Evolutionary conservation across 805 yeast species (phyloP).

Genomic region (Cyberlindnera americana): DNA sequence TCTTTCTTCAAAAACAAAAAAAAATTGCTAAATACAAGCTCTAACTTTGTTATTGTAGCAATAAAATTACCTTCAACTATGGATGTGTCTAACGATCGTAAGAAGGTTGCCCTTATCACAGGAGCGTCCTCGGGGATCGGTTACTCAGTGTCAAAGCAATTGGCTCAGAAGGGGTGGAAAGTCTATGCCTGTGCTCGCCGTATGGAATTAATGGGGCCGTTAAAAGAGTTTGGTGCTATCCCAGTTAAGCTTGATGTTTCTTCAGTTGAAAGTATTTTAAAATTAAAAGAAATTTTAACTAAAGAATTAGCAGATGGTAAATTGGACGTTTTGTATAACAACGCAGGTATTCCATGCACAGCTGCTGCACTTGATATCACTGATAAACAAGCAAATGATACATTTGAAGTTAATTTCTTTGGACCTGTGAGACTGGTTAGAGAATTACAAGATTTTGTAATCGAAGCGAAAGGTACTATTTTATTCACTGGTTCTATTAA

Average conservation of each 20-base stretch:
- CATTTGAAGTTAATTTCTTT: constrained; percentile 58
- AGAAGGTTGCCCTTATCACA: constrained; percentile 34
- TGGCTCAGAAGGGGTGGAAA: constrained; percentile 48
- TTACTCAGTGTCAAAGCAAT: constrained; percentile 43
- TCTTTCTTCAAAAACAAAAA: too few relatives aligned
- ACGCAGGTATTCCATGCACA: constrained; percentile 76
- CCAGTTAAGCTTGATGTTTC: constrained; percentile 58
- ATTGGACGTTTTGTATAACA: constrained; percentile 63
- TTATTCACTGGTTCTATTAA: constrained; percentile 74
- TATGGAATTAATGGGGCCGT: constrained; percentile 52
- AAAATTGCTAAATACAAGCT: too few relatives aligned
- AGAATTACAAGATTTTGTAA: constrained; percentile 51
- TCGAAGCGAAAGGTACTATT: constrained; percentile 64
- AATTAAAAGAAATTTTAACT: constrained; percentile 41
- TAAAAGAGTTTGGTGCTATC: constrained; percentile 38
- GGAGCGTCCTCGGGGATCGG: constrained; percentile 61
- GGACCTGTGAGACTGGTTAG: constrained; percentile 66
- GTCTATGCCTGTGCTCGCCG: constrained; percentile 78
- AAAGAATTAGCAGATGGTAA: constrained; percentile 41
- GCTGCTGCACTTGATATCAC: constrained; percentile 66
- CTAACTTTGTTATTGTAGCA: too few relatives aligned
- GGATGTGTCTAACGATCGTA: not conserved
- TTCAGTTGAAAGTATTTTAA: constrained; percentile 41
- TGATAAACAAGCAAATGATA: constrained; percentile 38
- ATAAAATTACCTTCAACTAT: too few relatives aligned